Conservation (phyloP, 768 basidiomycete genomes). For the Crassisporium funariophilum region DNA sequence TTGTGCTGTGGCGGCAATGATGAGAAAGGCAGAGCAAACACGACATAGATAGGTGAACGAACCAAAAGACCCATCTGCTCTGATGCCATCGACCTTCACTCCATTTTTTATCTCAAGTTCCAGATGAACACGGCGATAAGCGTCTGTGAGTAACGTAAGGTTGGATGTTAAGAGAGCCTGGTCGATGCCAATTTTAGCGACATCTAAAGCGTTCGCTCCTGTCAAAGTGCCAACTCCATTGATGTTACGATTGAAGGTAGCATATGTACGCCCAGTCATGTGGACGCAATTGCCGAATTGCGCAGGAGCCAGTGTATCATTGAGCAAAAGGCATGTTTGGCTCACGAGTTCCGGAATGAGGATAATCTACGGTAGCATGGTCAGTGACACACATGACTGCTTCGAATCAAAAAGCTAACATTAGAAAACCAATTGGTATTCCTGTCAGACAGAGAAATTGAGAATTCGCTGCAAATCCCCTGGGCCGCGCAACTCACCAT, state of each 20-base stretch:
- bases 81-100: slow-evolving; percentile 61
- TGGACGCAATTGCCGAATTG: slow-evolving; percentile 48
- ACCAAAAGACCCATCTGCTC: slow-evolving; percentile 53
- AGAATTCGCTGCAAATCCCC: slow-evolving; percentile 6
- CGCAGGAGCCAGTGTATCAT: slow-evolving; percentile 42
- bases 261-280: slow-evolving; percentile 56
- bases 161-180: slow-evolving; percentile 45
- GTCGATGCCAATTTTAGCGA: slow-evolving; percentile 65
- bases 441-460: slow-evolving; percentile 33
- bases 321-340: slow-evolving; percentile 58
- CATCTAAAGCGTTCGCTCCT: slow-evolving; percentile 68
- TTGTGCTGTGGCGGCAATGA: slow-evolving; percentile 37
- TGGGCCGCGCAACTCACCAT: slow-evolving; percentile 29
- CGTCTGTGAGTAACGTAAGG: slow-evolving; percentile 45
- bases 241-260: slow-evolving; percentile 42
- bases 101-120: slow-evolving; percentile 53
- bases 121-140: slow-evolving; percentile 51
- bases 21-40: not conserved
- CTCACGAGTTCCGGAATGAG: slow-evolving; percentile 59
- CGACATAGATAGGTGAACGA: slow-evolving; percentile 3
- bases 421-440: slow-evolving; percentile 71
- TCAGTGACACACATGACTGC: not conserved
- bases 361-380: slow-evolving; percentile 46
- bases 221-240: slow-evolving; percentile 52
- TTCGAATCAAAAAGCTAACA: slow-evolving; percentile 29